Evolutionary conservation across 805 yeast species (phyloP).

Genomic region (Debaryomyces hansenii): DNA sequence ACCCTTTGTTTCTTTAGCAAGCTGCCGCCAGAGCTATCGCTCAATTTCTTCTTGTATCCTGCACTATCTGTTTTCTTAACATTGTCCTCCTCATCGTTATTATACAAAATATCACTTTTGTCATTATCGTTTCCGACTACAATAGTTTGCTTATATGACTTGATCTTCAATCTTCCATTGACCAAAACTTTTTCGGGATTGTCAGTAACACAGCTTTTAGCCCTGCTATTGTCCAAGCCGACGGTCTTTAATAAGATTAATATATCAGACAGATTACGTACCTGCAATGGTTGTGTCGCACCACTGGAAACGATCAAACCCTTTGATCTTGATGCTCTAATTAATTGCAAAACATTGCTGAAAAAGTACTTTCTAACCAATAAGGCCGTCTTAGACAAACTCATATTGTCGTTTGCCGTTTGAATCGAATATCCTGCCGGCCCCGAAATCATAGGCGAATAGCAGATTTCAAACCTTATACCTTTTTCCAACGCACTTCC

Average conservation of each 20-base stretch:
- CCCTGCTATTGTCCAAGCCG: constrained; percentile 67
- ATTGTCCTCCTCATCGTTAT: constrained; percentile 16
- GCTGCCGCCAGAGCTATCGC: constrained; percentile 23
- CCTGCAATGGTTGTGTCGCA: constrained; percentile 52
- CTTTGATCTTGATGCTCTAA: constrained; percentile 77
- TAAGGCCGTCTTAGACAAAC: constrained; percentile 22
- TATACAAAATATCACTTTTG: constrained; percentile 28
- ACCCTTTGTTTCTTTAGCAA: constrained; percentile 21
- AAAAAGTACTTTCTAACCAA: constrained; percentile 61
- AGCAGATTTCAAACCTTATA: constrained; percentile 75
- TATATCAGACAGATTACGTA: constrained; percentile 70
- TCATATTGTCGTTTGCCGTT: constrained; percentile 15
- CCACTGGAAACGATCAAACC: constrained; percentile 84
- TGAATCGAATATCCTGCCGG: constrained; percentile 25
- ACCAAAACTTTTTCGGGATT: constrained; percentile 65
- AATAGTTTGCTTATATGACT: constrained; percentile 77
- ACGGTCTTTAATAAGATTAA: constrained; percentile 62
- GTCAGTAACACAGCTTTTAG: constrained; percentile 57
- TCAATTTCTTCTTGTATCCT: constrained; percentile 22
- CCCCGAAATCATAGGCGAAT: constrained; percentile 52
- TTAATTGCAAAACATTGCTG: constrained; percentile 68
- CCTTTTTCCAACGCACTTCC: constrained; percentile 86
- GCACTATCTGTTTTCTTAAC: constrained; percentile 12
- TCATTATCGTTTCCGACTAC: constrained; percentile 46
- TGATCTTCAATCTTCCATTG: constrained; percentile 71